Evolutionary conservation across 129 eudicot species (phyloP).

Genomic region (Flaveria linearis): DNA sequence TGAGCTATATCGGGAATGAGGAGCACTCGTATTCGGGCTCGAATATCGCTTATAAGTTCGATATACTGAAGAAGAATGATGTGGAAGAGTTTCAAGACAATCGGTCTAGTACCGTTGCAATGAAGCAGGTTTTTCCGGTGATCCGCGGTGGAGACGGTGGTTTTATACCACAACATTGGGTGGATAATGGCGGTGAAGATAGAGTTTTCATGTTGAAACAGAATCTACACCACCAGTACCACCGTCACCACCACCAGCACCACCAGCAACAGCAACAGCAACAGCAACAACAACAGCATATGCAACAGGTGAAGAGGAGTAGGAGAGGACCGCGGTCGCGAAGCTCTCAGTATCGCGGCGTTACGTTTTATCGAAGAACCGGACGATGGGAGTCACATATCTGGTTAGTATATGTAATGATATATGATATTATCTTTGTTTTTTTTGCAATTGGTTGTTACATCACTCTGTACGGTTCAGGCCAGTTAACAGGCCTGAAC

Average conservation of each 20-base stretch:
- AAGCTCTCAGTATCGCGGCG: constrained; percentile 89
- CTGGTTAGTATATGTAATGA: constrained; percentile 45
- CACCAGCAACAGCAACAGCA: constrained; percentile 7
- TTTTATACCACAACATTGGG: neutral
- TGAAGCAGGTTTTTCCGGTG: constrained; percentile 18
- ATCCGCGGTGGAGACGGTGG: constrained; percentile 33
- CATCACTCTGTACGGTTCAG: too few species aligned
- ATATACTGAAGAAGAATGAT: constrained; percentile 32
- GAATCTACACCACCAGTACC: neutral
- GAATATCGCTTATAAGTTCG: constrained; percentile 35
- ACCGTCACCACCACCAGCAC: constrained; percentile 12
- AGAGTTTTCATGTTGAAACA: constrained; percentile 23
- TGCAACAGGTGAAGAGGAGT: constrained; percentile 56
- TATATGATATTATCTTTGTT: neutral
- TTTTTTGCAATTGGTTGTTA: too few species aligned
- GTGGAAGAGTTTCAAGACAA: constrained; percentile 16
- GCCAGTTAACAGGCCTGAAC: too few species aligned
- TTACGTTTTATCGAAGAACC: constrained; percentile 86
- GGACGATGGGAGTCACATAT: constrained; percentile 96
- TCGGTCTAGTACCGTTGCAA: constrained; percentile 25
- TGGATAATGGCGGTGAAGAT: constrained; percentile 7
- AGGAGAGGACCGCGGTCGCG: constrained; percentile 86
- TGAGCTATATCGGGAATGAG: constrained; percentile 48
- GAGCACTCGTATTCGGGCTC: constrained; percentile 30
- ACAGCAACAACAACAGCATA: constrained; percentile 32